Conservation (phyloP, 805 yeast species). For the Danielozyma ontarioensis region DNA sequence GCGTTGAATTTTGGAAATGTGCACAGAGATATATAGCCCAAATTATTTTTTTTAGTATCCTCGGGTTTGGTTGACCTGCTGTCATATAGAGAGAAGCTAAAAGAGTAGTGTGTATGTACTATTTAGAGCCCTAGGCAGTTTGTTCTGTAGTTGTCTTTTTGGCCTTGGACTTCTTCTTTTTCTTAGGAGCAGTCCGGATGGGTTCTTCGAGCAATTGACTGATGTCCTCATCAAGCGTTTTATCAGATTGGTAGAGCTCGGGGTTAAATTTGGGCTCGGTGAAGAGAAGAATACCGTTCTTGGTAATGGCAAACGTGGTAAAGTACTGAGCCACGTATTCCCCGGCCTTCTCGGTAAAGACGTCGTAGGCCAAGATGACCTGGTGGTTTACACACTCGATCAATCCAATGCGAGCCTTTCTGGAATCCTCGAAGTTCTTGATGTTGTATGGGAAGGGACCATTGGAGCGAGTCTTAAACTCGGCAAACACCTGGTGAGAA, state of each 20-base stretch:
- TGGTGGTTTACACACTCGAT: conserved; percentile 67
- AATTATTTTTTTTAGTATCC: too few species aligned
- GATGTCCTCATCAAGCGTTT: conserved; percentile 49
- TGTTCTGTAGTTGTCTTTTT: too few species aligned
- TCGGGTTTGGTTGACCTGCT: too few species aligned
- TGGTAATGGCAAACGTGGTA: conserved; percentile 71
- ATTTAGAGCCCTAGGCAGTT: too few species aligned
- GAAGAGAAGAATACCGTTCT: conserved; percentile 63
- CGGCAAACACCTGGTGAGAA: conserved; percentile 61
- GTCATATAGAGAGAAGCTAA: too few species aligned
- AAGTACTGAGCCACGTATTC: conserved; percentile 65
- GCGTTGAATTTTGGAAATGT: too few species aligned
- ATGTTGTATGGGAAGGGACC: conserved; percentile 64
- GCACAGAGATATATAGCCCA: too few species aligned
- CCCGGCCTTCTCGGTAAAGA: conserved; percentile 61
- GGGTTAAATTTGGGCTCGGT: conserved; percentile 51
- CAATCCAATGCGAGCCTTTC: conserved; percentile 69
- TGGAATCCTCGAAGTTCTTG: conserved; percentile 61
- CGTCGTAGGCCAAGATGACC: conserved; percentile 63
- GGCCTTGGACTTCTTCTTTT: conserved; percentile 36
- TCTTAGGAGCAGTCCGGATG: conserved; percentile 46
- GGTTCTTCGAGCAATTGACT: conserved; percentile 44
- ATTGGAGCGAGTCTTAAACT: conserved; percentile 60
- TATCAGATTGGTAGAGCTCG: conserved; percentile 48
- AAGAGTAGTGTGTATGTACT: too few species aligned